phyloP scores from a whole-genome alignment of 1,284 basidiomycete genomes.

The Trametes versicolor region DNA sequence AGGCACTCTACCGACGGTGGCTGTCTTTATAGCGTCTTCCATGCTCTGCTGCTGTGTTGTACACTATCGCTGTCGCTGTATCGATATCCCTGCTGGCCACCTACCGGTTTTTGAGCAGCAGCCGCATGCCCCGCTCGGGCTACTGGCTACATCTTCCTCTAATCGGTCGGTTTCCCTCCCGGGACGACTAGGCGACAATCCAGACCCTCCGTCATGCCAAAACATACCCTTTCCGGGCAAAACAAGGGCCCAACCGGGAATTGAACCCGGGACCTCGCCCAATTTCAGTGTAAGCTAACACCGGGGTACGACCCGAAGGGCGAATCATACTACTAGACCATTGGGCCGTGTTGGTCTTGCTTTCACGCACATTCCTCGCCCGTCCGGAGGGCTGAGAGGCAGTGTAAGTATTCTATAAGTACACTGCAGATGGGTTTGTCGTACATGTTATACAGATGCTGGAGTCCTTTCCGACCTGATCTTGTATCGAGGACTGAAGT shows the following conservation, averaged over 20 bases:
- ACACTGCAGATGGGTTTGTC: no score
- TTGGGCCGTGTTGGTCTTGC: conserved; percentile 14
- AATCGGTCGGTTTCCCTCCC: neutral
- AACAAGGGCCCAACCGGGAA: conserved; percentile 24
- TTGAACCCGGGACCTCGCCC: conserved; percentile 30
- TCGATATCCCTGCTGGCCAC: neutral
- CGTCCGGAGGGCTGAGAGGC: no score
- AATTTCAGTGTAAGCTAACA: neutral
- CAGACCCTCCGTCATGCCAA: neutral
- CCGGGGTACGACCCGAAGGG: conserved; percentile 13
- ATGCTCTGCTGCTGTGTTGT: neutral
- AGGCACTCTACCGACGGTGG: conserved; percentile 74
- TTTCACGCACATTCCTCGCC: no score
- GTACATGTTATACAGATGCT: neutral
- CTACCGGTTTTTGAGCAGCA: no score
- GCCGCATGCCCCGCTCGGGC: no score
- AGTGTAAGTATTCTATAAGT: no score
- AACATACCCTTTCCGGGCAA: neutral
- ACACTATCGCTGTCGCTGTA: neutral
- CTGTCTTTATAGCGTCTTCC: conserved; percentile 57
- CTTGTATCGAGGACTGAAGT: neutral
- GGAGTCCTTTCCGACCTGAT: neutral
- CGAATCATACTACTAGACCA: conserved; percentile 31
- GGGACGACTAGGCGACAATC: neutral
- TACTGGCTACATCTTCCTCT: neutral